A percentile compares a stretch with the other conserved stretches of the same genome.
phyloP scores from a whole-genome alignment of 345 rosid species.

The Populus davidiana region DNA sequence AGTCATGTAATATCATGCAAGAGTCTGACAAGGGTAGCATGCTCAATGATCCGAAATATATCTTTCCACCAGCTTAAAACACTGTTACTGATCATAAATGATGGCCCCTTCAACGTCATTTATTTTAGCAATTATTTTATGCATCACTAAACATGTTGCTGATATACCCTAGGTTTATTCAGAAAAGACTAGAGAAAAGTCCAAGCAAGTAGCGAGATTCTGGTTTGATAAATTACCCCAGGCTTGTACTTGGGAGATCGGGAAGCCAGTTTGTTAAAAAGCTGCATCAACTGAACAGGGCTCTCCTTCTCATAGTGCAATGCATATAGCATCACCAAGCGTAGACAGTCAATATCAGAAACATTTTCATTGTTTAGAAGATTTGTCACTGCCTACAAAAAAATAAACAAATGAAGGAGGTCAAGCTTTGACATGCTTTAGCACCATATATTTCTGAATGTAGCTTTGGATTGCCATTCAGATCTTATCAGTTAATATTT shows the following conservation, averaged over 20 bases:
- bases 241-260: conserved; percentile 89
- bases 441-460: neutral
- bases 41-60: neutral
- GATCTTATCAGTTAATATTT: neutral
- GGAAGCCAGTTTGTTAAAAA: conserved; percentile 85
- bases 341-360: conserved; percentile 78
- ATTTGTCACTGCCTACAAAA: conserved; percentile 82
- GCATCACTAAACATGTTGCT: conserved; percentile 3
- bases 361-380: conserved; percentile 79
- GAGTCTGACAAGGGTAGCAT: neutral
- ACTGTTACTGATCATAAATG: neutral
- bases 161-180: neutral
- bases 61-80: neutral
- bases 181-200: neutral
- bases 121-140: neutral
- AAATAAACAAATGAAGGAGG: conserved; percentile 19
- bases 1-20: neutral
- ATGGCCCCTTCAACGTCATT: neutral
- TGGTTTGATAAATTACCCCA: conserved; percentile 57
- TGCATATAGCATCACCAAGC: conserved; percentile 91
- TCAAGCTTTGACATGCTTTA: conserved; percentile 11
- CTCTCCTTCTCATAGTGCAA: conserved; percentile 96
- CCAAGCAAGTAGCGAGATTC: conserved; percentile 1
- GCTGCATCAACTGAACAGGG: conserved; percentile 96
- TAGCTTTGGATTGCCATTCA: neutral